A percentile compares a stretch with the other conserved stretches of the same genome.
Evolutionary conservation across 306 rosid genomes (phyloP).

Genomic region (Pachyrhizus erosus): DNA sequence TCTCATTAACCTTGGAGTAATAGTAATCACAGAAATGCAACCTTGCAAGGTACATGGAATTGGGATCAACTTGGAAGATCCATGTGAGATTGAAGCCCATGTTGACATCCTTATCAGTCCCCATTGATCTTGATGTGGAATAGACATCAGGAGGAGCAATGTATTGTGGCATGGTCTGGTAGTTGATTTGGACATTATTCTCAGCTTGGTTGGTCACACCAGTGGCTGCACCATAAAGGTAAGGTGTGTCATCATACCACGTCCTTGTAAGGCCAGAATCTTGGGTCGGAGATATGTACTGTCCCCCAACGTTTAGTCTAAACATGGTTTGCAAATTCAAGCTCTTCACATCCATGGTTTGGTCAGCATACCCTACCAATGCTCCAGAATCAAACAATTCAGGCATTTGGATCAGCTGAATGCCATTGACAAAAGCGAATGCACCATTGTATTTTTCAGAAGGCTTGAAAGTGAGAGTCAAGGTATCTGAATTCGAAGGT

Average conservation of each 20-base stretch:
- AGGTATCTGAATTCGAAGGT: conserved; percentile 39
- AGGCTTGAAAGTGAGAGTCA: conserved; percentile 58
- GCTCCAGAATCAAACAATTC: conserved; percentile 49
- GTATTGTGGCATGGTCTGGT: conserved; percentile 38
- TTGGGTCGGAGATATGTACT: conserved; percentile 52
- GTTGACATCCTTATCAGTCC: conserved; percentile 20
- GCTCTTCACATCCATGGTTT: conserved; percentile 40
- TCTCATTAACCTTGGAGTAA: conserved; percentile 39
- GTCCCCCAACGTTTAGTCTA: conserved; percentile 66
- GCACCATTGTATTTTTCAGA: conserved; percentile 39
- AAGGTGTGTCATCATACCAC: conserved; percentile 66
- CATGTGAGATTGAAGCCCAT: conserved; percentile 58
- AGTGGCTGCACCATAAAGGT: conserved; percentile 45
- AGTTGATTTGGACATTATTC: conserved; percentile 40
- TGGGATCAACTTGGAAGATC: conserved; percentile 60
- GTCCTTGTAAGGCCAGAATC: conserved; percentile 57
- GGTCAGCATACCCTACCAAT: conserved; percentile 41
- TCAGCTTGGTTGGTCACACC: conserved; percentile 48
- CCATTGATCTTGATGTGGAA: conserved; percentile 60
- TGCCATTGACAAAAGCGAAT: conserved; percentile 62
- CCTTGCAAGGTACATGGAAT: conserved; percentile 55
- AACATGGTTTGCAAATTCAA: conserved; percentile 54
- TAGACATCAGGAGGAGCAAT: conserved; percentile 57
- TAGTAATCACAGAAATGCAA: conserved; percentile 58
- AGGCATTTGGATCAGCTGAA: conserved; percentile 51